These are phyloP conservation scores for Gonapodya sp. DNA, from an alignment of 192 early-diverging fungal species.

Conservation along the genomic window DNA sequence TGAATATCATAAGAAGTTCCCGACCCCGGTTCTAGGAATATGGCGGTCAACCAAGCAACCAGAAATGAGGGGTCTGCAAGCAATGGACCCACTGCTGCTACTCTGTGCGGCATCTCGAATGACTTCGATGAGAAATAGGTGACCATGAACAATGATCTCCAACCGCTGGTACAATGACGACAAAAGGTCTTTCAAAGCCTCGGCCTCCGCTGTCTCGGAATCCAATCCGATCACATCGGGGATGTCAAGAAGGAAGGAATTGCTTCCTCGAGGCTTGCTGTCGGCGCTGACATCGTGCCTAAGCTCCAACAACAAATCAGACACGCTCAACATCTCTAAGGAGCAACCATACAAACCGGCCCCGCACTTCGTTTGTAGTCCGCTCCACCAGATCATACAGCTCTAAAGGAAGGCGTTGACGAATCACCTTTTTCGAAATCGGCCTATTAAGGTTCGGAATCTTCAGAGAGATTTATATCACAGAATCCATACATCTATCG, in stretches of 20 bases:
- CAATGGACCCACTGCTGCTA: not conserved
- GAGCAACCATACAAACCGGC: too few relatives aligned
- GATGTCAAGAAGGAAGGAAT: not conserved
- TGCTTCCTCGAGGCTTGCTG: not conserved
- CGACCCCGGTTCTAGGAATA: not conserved
- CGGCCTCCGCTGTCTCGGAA: not conserved
- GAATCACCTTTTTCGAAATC: too few relatives aligned
- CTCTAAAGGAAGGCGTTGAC: conserved; percentile 14
- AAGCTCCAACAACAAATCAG: not conserved
- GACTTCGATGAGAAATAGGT: conserved; percentile 21
- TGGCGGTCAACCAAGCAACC: not conserved
- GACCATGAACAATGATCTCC: conserved; percentile 17
- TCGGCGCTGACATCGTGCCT: not conserved
- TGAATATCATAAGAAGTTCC: conserved; percentile 26
- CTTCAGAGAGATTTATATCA: not conserved
- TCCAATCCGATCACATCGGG: not conserved
- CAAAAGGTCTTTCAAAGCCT: not conserved
- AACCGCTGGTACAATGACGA: not conserved
- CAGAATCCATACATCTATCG: conserved; percentile 18
- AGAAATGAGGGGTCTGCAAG: conserved; percentile 9
- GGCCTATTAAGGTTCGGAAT: not conserved
- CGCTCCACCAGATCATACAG: conserved; percentile 10
- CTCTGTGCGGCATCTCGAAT: conserved; percentile 1
- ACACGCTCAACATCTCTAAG: not conserved
- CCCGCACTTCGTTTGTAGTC: not conserved